These are phyloP conservation scores for Microbotryum saponariae DNA, from an alignment of 1,284 basidiomycete genomes.

Conservation along the genomic window DNA sequence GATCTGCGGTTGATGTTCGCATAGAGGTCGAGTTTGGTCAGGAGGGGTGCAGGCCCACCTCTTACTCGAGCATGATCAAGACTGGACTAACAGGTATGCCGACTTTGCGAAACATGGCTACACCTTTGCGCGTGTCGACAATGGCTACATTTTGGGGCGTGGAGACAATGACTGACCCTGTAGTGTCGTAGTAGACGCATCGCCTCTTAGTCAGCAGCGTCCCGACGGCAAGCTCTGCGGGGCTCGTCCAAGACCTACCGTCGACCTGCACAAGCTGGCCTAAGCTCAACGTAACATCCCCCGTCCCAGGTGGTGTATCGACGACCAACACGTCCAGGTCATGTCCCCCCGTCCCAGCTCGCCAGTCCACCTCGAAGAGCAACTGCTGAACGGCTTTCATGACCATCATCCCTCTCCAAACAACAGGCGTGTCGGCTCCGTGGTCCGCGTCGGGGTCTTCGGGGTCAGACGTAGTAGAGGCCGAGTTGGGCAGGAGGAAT, in stretches of 20 bases:
- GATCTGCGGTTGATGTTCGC: constrained; percentile 51
- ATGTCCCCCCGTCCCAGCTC: constrained; percentile 40
- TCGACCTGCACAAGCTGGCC: constrained; percentile 83
- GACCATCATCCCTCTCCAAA: constrained; percentile 98
- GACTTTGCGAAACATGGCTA: constrained; percentile 87
- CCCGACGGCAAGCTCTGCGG: too few relatives aligned
- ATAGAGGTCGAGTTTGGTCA: not conserved
- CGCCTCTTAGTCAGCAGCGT: not conserved
- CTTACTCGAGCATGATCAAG: too few relatives aligned
- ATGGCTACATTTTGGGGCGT: constrained; percentile 95
- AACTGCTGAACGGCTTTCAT: constrained; percentile 97
- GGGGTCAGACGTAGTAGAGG: constrained; percentile 21
- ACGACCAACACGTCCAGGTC: constrained; percentile 77
- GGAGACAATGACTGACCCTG: constrained; percentile 83
- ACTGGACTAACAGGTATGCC: constrained; percentile 60
- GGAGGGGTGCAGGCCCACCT: not conserved
- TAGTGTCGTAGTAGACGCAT: too few relatives aligned
- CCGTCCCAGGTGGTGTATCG: constrained; percentile 96
- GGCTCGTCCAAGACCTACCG: constrained; percentile 48
- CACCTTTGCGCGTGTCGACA: constrained; percentile 84
- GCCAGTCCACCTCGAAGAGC: constrained; percentile 94
- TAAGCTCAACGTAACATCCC: constrained; percentile 86
- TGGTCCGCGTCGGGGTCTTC: constrained; percentile 44
- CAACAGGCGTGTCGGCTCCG: constrained; percentile 63
- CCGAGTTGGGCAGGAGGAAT: constrained; percentile 49